phyloP scores from a whole-genome alignment of 108 stramenopile genomes.

The Cylindrotheca closterium region DNA sequence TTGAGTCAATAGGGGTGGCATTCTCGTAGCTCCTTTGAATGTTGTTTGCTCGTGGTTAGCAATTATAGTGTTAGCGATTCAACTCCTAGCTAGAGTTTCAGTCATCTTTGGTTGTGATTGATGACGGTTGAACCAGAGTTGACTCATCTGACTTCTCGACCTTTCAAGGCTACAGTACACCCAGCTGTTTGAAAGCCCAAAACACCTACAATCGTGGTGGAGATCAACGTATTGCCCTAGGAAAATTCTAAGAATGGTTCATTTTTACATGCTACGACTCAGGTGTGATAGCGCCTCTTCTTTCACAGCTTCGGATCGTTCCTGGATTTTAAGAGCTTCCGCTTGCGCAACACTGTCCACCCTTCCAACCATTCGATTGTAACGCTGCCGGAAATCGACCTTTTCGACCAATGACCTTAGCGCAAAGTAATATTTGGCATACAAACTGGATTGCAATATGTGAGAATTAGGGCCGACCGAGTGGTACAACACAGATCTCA shows the following conservation, averaged over 20 bases:
- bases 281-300: conserved; percentile 79
- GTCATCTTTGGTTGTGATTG: too few species aligned
- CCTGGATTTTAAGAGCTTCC: conserved; percentile 75
- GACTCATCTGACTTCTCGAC: background rate
- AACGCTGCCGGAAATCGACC: conserved; percentile 77
- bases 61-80: too few species aligned
- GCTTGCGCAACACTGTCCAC: conserved; percentile 76
- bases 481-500: background rate
- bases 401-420: conserved; percentile 90
- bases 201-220: too few species aligned
- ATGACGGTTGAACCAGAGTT: too few species aligned
- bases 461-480: background rate
- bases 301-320: conserved; percentile 75
- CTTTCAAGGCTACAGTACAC: too few species aligned
- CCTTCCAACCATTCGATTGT: conserved; percentile 72
- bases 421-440: conserved; percentile 99
- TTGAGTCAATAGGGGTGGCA: conserved; percentile 89
- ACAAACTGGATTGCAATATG: conserved; percentile 41
- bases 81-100: too few species aligned
- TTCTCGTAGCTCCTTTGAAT: too few species aligned
- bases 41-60: too few species aligned
- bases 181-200: too few species aligned
- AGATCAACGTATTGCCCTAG: too few species aligned
- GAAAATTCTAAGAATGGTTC: too few species aligned
- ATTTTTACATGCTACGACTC: conserved; percentile 69